Conservation (phyloP, 2,329 filamentous ascomycete genomes). For the Paecilomyces sp. region DNA sequence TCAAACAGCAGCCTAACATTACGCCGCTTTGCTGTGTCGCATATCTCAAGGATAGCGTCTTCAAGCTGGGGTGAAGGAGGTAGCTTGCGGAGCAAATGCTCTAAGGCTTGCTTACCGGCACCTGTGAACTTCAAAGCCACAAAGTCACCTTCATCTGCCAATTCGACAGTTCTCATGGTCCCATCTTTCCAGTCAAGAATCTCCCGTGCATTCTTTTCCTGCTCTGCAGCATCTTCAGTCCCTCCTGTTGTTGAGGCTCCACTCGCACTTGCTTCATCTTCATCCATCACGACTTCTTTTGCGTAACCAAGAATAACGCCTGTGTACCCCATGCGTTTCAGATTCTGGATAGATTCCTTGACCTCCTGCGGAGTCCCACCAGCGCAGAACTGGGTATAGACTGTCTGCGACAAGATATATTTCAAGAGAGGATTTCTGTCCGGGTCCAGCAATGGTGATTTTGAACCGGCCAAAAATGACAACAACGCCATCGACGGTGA, state of each 20-base stretch:
- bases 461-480: conserved; percentile 61
- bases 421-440: conserved; percentile 68
- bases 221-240: conserved; percentile 3
- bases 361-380: conserved; percentile 69
- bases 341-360: conserved; percentile 51
- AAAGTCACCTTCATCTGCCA: conserved; percentile 47
- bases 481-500: conserved; percentile 63
- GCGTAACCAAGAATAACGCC: conserved; percentile 84
- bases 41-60: conserved; percentile 66
- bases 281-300: conserved; percentile 65
- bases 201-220: conserved; percentile 8
- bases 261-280: conserved; percentile 27
- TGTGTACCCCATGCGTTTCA: conserved; percentile 70
- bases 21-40: conserved; percentile 60
- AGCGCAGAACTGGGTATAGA: conserved; percentile 88
- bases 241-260: neutral
- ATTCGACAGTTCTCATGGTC: conserved; percentile 61
- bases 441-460: conserved; percentile 60
- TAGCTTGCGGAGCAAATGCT: conserved; percentile 56
- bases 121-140: conserved; percentile 73
- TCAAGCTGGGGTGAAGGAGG: conserved; percentile 58
- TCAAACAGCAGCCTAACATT: conserved; percentile 72
- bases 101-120: conserved; percentile 68
- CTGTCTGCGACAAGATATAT: conserved; percentile 67
- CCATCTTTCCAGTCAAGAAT: conserved; percentile 60